phyloP scores from a whole-genome alignment of 257 asterid genomes.

The Ilex asprella region DNA sequence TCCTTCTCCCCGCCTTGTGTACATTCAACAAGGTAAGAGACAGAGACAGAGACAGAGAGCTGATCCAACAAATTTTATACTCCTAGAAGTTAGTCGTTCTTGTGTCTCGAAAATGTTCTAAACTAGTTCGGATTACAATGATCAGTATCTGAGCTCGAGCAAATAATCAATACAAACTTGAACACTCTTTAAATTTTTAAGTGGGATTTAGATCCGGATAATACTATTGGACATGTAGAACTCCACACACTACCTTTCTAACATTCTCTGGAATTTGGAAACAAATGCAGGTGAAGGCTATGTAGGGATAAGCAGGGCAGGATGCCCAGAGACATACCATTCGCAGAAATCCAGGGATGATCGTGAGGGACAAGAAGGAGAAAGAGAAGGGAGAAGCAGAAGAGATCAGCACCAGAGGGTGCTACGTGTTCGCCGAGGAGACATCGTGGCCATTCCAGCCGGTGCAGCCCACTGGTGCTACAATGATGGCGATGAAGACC shows the following conservation, averaged over 20 bases:
- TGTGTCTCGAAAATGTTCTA: too few relatives aligned
- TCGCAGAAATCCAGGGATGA: neutral
- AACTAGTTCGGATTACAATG: too few relatives aligned
- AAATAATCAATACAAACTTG: too few relatives aligned
- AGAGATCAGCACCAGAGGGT: conserved; percentile 53
- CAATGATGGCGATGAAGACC: conserved; percentile 21
- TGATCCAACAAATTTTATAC: too few relatives aligned
- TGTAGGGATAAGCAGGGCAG: conserved; percentile 47
- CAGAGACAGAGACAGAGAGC: too few relatives aligned
- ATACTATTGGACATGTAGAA: too few relatives aligned
- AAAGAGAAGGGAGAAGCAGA: conserved; percentile 4
- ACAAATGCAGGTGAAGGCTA: conserved; percentile 44
- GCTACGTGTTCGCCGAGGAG: conserved; percentile 51
- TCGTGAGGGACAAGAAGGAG: neutral
- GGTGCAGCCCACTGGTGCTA: conserved; percentile 32
- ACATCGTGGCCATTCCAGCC: conserved; percentile 53
- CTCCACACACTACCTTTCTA: too few relatives aligned
- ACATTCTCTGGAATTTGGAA: too few relatives aligned
- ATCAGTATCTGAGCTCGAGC: too few relatives aligned
- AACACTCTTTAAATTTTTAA: too few relatives aligned
- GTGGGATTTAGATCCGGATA: too few relatives aligned
- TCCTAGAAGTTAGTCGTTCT: too few relatives aligned
- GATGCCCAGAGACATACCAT: conserved; percentile 63
- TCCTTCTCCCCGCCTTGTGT: conserved; percentile 59
- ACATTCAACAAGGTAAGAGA: conserved; percentile 43